Conservation (phyloP, 768 basidiomycete genomes). For the Tulasnella sp. region DNA sequence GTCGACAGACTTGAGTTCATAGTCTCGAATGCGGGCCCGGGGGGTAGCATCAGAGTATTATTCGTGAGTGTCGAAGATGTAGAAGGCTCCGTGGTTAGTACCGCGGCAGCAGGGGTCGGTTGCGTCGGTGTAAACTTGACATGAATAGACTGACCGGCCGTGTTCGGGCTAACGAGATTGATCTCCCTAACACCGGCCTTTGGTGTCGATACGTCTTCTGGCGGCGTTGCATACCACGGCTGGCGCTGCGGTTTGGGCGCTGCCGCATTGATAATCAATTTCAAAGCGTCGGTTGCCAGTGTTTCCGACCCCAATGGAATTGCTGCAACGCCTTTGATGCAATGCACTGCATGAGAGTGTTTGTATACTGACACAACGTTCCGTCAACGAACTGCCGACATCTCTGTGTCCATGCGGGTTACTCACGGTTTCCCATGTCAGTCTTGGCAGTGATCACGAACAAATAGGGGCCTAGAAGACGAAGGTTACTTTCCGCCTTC, state of each 20-base stretch:
- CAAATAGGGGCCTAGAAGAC: constrained; percentile 62
- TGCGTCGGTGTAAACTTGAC: constrained; percentile 28
- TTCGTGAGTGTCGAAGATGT: constrained; percentile 9
- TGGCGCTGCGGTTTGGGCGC: neutral
- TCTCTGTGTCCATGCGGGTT: neutral
- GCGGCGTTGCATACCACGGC: neutral
- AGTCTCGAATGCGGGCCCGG: constrained; percentile 4
- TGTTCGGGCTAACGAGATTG: neutral
- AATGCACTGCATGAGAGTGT: constrained; percentile 56
- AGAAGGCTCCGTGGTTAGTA: neutral
- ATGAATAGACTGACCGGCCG: neutral
- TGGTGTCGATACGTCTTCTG: constrained; percentile 14
- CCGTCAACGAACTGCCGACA: constrained; percentile 5
- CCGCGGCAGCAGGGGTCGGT: neutral
- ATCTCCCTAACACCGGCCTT: neutral
- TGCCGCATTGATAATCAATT: constrained; percentile 42
- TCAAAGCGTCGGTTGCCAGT: constrained; percentile 54
- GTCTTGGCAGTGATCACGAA: constrained; percentile 63
- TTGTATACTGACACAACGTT: constrained; percentile 55
- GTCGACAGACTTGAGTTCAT: constrained; percentile 21
- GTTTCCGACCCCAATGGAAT: constrained; percentile 64
- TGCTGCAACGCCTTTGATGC: constrained; percentile 62
- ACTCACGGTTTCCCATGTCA: constrained; percentile 65
- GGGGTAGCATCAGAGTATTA: constrained; percentile 17
- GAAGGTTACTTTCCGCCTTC: neutral